Percentiles rank a stretch among this genome's conserved stretches.
These are phyloP conservation scores for Microthlaspi erraticum DNA, from an alignment of 345 rosid species.

Conservation along the genomic window DNA sequence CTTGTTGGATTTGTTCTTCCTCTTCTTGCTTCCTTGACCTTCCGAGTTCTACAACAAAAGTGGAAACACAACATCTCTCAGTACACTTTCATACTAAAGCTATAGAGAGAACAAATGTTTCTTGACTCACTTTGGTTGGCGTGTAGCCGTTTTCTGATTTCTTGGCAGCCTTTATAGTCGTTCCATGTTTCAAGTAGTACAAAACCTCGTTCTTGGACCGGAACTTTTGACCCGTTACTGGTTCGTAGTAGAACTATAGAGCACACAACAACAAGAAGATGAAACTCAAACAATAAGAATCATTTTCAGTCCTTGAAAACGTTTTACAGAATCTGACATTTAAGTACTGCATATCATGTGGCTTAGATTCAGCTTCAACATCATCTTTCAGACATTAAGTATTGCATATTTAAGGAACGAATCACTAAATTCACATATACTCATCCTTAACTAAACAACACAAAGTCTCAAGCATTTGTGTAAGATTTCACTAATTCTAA, in stretches of 20 bases:
- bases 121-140: slow-evolving; percentile 46
- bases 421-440: slow-evolving; percentile 5
- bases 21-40: slow-evolving; percentile 39
- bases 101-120: neutral
- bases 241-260: slow-evolving; percentile 49
- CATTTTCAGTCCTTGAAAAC: too few relatives aligned
- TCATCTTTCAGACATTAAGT: neutral
- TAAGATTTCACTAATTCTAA: neutral
- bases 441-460: neutral
- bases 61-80: too few relatives aligned
- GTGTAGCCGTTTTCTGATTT: slow-evolving; percentile 31
- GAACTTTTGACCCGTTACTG: slow-evolving; percentile 44
- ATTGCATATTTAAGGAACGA: neutral
- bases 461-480: neutral
- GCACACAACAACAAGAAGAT: too few relatives aligned
- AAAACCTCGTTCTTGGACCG: slow-evolving; percentile 48
- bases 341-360: neutral
- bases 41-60: slow-evolving; percentile 45
- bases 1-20: slow-evolving; percentile 15
- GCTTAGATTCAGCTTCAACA: neutral
- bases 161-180: slow-evolving; percentile 22
- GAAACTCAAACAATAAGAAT: too few relatives aligned
- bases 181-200: slow-evolving; percentile 46
- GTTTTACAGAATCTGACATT: neutral
- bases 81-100: neutral